Percentiles rank a stretch among this genome's conserved stretches.
phyloP scores from a whole-genome alignment of 2,329 filamentous ascomycete species.

The Tolypocladium inflatum region DNA sequence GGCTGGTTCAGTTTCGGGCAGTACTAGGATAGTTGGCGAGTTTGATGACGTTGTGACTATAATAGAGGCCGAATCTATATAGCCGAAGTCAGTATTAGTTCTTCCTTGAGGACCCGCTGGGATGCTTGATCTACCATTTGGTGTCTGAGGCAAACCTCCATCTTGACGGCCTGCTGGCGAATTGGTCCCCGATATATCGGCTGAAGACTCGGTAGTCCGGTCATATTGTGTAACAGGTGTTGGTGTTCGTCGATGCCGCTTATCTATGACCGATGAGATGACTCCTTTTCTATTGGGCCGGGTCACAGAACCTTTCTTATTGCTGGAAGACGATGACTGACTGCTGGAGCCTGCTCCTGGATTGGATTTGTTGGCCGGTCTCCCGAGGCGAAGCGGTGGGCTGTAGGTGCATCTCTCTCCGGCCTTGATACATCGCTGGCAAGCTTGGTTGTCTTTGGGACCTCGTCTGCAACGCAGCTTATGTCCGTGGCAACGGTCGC shows the following conservation, averaged over 20 bases:
- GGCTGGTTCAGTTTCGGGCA: background rate
- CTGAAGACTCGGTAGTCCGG: background rate
- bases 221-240: background rate
- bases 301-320: background rate
- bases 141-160: background rate
- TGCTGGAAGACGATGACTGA: background rate
- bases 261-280: background rate
- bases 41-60: background rate
- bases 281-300: background rate
- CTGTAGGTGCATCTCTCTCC: constrained; percentile 3
- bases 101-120: background rate
- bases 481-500: background rate
- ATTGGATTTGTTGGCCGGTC: background rate
- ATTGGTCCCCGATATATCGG: background rate
- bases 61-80: background rate
- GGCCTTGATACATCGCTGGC: constrained; percentile 4
- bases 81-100: background rate
- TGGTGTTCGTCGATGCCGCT: background rate
- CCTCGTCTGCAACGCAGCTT: constrained; percentile 4
- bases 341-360: background rate
- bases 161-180: background rate
- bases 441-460: background rate
- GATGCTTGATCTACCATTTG: background rate
- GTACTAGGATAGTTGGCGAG: background rate
- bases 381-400: constrained; percentile 2